Conservation (phyloP, 2,329 filamentous ascomycete species). For the Coleophoma cylindrospora region DNA sequence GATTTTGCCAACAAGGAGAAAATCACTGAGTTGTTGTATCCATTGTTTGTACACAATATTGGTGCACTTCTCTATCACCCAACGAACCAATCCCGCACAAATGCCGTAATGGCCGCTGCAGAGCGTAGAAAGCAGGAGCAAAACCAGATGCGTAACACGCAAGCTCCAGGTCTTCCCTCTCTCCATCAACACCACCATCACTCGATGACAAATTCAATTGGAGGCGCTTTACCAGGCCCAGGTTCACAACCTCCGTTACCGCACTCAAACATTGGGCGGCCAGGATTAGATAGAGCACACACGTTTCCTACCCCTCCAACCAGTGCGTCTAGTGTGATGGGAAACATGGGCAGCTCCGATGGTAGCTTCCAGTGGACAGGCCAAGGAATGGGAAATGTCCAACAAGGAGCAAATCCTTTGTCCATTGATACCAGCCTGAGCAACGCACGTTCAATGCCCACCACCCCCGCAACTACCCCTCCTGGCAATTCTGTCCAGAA, state of each 20-base stretch:
- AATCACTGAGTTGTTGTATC: slow-evolving; percentile 92
- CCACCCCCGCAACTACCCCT: slow-evolving; percentile 85
- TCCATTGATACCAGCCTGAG: slow-evolving; percentile 76
- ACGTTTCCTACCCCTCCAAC: slow-evolving; percentile 93
- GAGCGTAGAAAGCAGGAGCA: slow-evolving; percentile 72
- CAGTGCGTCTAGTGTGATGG: slow-evolving; percentile 82
- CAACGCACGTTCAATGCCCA: slow-evolving; percentile 80
- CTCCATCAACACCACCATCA: slow-evolving; percentile 63
- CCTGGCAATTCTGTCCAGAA: slow-evolving; percentile 71
- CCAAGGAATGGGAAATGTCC: slow-evolving; percentile 56
- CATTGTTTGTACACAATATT: slow-evolving; percentile 96
- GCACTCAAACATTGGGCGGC: slow-evolving; percentile 69
- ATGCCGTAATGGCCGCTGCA: slow-evolving; percentile 80
- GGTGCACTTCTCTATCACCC: slow-evolving; percentile 91
- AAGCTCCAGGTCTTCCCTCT: slow-evolving; percentile 57
- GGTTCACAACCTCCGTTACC: slow-evolving; percentile 47
- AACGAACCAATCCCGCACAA: slow-evolving; percentile 76
- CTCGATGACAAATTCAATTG: slow-evolving; percentile 56
- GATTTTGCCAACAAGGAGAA: slow-evolving; percentile 99
- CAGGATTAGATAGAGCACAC: slow-evolving; percentile 76
- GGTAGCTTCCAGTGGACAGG: slow-evolving; percentile 74
- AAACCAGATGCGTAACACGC: slow-evolving; percentile 57
- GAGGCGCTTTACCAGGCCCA: slow-evolving; percentile 40
- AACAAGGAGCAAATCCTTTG: slow-evolving; percentile 60
- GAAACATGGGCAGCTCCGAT: slow-evolving; percentile 66